These are phyloP conservation scores for Escovopsis weberi DNA, from an alignment of 2,329 filamentous ascomycete species.

Conservation along the genomic window DNA sequence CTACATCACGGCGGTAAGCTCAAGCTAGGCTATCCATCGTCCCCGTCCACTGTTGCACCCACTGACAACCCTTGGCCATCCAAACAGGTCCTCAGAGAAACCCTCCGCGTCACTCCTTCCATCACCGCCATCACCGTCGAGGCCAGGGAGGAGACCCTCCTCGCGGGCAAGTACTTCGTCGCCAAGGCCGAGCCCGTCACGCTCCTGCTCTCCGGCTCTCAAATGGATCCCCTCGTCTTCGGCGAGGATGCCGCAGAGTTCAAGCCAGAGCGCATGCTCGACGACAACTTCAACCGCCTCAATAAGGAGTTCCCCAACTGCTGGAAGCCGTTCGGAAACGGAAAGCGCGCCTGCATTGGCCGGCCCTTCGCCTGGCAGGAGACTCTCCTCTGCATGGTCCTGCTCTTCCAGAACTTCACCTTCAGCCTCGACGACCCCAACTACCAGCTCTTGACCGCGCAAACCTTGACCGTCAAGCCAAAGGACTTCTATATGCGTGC, in stretches of 20 bases:
- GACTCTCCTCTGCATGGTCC: conserved; percentile 42
- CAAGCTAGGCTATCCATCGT: background rate
- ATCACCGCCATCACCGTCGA: conserved; percentile 43
- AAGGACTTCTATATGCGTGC: conserved; percentile 49
- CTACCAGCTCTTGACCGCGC: conserved; percentile 40
- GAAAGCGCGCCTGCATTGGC: conserved; percentile 56
- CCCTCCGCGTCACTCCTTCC: conserved; percentile 46
- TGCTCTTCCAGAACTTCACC: conserved; percentile 59
- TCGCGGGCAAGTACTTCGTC: conserved; percentile 48
- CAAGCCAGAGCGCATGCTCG: conserved; percentile 57
- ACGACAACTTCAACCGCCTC: conserved; percentile 48
- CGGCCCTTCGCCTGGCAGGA: conserved; percentile 65
- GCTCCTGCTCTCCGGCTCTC: conserved; percentile 36
- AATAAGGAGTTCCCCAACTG: conserved; percentile 45
- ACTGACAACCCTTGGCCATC: background rate
- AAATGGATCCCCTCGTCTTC: conserved; percentile 48
- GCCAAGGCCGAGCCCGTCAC: conserved; percentile 34
- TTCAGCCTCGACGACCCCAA: conserved; percentile 46
- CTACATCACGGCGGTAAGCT: conserved; percentile 44
- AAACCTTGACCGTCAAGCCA: conserved; percentile 48
- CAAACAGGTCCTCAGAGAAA: conserved; percentile 42
- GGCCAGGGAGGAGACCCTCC: conserved; percentile 36
- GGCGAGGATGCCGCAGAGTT: conserved; percentile 52
- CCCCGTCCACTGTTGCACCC: background rate
- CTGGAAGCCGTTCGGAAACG: conserved; percentile 66